Percentiles rank a stretch among this genome's conserved stretches.
Evolutionary conservation across 1,139 yeast species (phyloP).

Genomic region (Debaryomyces psychrophilus): DNA sequence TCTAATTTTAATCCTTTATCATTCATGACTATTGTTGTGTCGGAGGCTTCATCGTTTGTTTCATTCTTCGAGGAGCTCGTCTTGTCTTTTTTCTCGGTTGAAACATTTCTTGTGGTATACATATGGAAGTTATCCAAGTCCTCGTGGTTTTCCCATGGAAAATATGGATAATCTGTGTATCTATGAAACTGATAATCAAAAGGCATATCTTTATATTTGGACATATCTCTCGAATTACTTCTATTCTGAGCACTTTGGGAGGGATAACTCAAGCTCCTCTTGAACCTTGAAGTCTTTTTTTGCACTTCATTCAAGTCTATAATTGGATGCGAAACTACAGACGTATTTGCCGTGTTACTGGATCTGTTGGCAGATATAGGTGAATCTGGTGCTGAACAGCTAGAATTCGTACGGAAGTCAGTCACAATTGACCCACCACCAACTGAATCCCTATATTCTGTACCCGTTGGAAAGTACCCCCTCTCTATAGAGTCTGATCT

Average conservation of each 20-base stretch:
- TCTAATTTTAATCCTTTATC: background rate
- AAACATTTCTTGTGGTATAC: too few species aligned
- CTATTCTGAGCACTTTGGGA: background rate
- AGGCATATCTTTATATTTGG: background rate
- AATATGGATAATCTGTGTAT: background rate
- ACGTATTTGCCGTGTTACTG: background rate
- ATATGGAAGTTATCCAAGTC: too few species aligned
- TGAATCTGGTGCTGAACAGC: background rate
- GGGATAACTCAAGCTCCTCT: constrained; percentile 9
- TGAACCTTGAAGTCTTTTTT: constrained; percentile 8
- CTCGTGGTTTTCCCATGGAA: too few species aligned
- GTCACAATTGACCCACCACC: background rate
- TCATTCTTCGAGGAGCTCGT: background rate
- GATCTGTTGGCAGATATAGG: background rate
- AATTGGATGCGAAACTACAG: constrained; percentile 3
- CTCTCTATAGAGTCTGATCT: background rate
- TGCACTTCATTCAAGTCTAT: constrained; percentile 12
- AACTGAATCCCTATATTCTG: background rate
- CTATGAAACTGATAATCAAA: background rate
- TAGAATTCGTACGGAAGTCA: background rate
- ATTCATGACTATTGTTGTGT: background rate
- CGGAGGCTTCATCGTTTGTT: background rate
- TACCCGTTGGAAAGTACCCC: background rate
- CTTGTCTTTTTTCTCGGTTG: background rate
- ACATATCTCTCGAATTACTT: background rate